These are phyloP conservation scores for Gentiana dahurica DNA, from an alignment of 257 asterid species.

Conservation along the genomic window DNA sequence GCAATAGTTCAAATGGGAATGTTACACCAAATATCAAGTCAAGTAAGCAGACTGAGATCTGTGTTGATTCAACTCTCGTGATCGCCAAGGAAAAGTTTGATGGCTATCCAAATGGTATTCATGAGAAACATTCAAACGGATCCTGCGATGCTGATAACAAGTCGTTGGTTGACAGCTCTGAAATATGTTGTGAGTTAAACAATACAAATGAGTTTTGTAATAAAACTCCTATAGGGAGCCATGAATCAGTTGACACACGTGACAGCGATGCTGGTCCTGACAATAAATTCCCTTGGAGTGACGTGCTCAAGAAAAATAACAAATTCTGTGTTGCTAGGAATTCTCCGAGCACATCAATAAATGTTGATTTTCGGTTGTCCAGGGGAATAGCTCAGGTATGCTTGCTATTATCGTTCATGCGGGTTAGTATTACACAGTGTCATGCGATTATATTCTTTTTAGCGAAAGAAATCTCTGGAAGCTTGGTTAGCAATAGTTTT, in stretches of 20 bases:
- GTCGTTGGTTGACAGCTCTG: constrained; percentile 26
- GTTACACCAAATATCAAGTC: constrained; percentile 22
- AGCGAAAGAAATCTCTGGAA: no score
- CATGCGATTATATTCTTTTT: no score
- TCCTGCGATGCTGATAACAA: constrained; percentile 30
- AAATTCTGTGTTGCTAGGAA: constrained; percentile 63
- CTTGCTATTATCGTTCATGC: not conserved
- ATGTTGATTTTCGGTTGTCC: constrained; percentile 89
- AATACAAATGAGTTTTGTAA: constrained; percentile 3
- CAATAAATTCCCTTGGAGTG: constrained; percentile 43
- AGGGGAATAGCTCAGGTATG: constrained; percentile 95
- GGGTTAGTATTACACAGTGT: no score
- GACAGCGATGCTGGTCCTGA: constrained; percentile 40
- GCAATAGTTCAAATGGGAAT: constrained; percentile 37
- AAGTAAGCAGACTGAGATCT: constrained; percentile 27
- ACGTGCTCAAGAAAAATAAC: constrained; percentile 46
- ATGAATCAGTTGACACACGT: constrained; percentile 35
- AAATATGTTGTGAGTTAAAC: constrained; percentile 15
- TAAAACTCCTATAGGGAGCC: constrained; percentile 20
- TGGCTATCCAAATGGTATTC: constrained; percentile 33
- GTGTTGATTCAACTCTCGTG: constrained; percentile 21
- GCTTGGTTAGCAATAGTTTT: no score
- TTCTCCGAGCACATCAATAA: constrained; percentile 76
- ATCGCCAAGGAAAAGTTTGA: constrained; percentile 13
- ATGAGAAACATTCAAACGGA: constrained; percentile 34